These are phyloP conservation scores for Candida manassasensis DNA, from an alignment of 805 yeast species.

Conservation along the genomic window DNA sequence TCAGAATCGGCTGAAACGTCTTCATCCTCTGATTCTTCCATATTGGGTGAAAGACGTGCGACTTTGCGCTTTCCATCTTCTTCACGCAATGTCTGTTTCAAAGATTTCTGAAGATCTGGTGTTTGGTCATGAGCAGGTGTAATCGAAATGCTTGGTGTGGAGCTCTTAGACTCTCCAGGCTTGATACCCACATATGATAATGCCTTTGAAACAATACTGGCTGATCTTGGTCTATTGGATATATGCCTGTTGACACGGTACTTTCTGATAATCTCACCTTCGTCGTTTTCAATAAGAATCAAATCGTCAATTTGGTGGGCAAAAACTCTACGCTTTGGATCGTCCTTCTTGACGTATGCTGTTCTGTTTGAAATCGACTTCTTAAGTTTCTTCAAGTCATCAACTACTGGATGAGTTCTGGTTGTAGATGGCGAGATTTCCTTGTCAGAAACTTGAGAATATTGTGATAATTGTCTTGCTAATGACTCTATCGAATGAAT, in stretches of 20 bases:
- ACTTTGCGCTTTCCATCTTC: not conserved
- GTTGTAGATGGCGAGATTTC: not conserved
- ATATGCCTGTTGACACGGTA: slow-evolving; percentile 65
- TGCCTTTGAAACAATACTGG: slow-evolving; percentile 42
- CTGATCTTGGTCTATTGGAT: slow-evolving; percentile 29
- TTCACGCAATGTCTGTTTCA: not conserved
- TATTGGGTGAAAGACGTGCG: not conserved
- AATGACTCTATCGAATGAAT: slow-evolving; percentile 39
- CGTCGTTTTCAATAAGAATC: slow-evolving; percentile 80
- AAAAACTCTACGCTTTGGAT: slow-evolving; percentile 38
- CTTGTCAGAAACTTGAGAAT: slow-evolving; percentile 21
- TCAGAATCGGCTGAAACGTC: slow-evolving; percentile 16
- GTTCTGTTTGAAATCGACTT: slow-evolving; percentile 1
- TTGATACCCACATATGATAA: slow-evolving; percentile 54
- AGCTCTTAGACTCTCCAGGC: slow-evolving; percentile 8
- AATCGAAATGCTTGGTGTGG: not conserved
- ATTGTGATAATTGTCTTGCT: slow-evolving; percentile 31
- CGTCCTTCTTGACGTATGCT: slow-evolving; percentile 20
- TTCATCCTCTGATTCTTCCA: slow-evolving; percentile 8
- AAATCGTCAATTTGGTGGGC: slow-evolving; percentile 80
- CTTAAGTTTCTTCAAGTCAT: not conserved
- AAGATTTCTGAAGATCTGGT: not conserved
- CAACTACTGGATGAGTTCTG: not conserved
- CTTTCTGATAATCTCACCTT: slow-evolving; percentile 86
- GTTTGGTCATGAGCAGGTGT: not conserved